Conservation (phyloP, 2,329 filamentous ascomycete genomes). For the Didymellaceae sp. region DNA sequence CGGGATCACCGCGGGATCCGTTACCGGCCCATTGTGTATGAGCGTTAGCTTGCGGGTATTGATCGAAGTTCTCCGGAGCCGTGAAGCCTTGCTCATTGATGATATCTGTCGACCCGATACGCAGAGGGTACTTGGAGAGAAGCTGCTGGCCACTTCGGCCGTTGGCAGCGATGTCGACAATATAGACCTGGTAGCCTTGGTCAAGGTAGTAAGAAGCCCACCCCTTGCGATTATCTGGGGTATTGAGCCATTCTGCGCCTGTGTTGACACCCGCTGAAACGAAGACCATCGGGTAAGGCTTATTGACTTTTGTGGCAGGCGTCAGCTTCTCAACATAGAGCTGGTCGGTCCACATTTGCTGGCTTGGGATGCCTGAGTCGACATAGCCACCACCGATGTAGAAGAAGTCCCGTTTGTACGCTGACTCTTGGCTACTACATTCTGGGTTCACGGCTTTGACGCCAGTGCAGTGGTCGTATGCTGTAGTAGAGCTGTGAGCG, state of each 20-base stretch:
- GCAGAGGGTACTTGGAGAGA: slow-evolving; percentile 16
- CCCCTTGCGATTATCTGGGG: slow-evolving; percentile 24
- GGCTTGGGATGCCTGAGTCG: slow-evolving; percentile 26
- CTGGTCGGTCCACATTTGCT: slow-evolving; percentile 27
- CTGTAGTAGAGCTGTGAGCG: neutral
- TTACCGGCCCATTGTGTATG: slow-evolving; percentile 33
- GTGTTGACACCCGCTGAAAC: slow-evolving; percentile 30
- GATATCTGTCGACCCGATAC: slow-evolving; percentile 20
- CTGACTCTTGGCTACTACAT: slow-evolving; percentile 30
- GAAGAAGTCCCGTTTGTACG: slow-evolving; percentile 31
- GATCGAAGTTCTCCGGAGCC: slow-evolving; percentile 18
- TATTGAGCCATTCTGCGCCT: slow-evolving; percentile 27
- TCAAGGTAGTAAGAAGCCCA: slow-evolving; percentile 31
- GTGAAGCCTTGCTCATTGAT: slow-evolving; percentile 26
- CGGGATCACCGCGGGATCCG: slow-evolving; percentile 22
- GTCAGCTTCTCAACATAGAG: slow-evolving; percentile 34
- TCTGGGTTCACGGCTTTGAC: slow-evolving; percentile 24
- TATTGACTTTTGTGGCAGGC: slow-evolving; percentile 15
- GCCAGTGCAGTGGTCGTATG: slow-evolving; percentile 22
- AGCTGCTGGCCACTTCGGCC: slow-evolving; percentile 18
- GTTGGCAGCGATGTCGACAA: slow-evolving; percentile 24
- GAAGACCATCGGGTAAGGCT: slow-evolving; percentile 32
- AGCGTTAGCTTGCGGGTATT: slow-evolving; percentile 22
- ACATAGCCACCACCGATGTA: slow-evolving; percentile 36
- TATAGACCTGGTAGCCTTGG: slow-evolving; percentile 31